Evolutionary conservation across 306 rosid genomes (phyloP).

Genomic region (Argentina anserina): DNA sequence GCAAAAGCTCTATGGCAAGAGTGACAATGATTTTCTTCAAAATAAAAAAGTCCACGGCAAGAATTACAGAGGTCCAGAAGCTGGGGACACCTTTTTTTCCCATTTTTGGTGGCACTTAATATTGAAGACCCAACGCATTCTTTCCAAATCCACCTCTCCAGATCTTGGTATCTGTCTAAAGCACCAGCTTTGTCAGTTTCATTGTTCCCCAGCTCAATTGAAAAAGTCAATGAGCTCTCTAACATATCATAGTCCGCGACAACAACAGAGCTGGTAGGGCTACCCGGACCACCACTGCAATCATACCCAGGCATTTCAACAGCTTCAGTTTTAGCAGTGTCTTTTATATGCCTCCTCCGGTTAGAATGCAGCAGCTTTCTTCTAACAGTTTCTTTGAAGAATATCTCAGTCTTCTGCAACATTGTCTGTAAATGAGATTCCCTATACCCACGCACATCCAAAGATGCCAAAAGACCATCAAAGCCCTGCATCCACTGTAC

Average conservation of each 20-base stretch:
- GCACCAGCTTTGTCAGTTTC: constrained; percentile 44
- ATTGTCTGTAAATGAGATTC: constrained; percentile 68
- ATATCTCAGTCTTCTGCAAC: constrained; percentile 50
- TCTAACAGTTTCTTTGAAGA: constrained; percentile 53
- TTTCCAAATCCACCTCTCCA: constrained; percentile 69
- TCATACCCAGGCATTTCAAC: constrained; percentile 30
- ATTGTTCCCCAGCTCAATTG: constrained; percentile 52
- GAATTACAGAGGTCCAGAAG: constrained; percentile 46
- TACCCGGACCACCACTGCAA: constrained; percentile 27
- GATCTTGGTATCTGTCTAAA: constrained; percentile 57
- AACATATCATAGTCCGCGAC: constrained; percentile 36
- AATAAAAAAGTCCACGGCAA: constrained; percentile 41
- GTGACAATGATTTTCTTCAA: constrained; percentile 37
- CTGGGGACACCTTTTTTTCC: constrained; percentile 45
- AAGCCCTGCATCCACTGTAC: constrained; percentile 49
- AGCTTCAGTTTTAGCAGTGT: constrained; percentile 30
- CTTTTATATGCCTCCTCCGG: constrained; percentile 29
- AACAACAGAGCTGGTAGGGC: constrained; percentile 36
- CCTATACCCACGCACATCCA: constrained; percentile 71
- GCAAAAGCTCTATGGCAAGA: constrained; percentile 40
- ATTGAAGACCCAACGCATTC: constrained; percentile 48
- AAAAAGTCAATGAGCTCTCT: constrained; percentile 56
- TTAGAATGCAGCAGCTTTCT: constrained; percentile 30
- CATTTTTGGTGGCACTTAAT: constrained; percentile 47
- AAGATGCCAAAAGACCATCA: constrained; percentile 60